Evolutionary conservation across 176 grass and related monocot species (phyloP).

Genomic region (Echinochloa phyllopogon): DNA sequence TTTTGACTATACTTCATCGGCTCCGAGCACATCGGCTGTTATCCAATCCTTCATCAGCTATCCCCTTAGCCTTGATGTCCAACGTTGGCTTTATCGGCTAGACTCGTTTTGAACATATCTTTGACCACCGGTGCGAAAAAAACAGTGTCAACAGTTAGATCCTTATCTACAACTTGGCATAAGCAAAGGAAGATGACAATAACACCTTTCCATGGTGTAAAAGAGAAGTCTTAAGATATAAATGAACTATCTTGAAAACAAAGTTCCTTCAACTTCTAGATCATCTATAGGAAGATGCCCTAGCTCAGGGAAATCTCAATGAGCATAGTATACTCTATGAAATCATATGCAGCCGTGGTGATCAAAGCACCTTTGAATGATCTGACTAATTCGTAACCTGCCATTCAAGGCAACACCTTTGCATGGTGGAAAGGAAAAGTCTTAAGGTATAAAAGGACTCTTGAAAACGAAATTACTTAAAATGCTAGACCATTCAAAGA

Average conservation of each 20-base stretch:
- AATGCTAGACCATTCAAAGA: constrained; percentile 12
- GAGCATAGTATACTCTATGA: constrained; percentile 24
- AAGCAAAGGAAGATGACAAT: background rate
- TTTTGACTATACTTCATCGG: too few relatives aligned
- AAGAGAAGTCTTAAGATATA: background rate
- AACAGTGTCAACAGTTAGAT: too few relatives aligned
- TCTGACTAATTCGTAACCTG: constrained; percentile 13
- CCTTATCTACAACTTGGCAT: background rate
- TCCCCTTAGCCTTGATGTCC: too few relatives aligned
- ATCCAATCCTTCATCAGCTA: too few relatives aligned
- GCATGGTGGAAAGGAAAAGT: background rate
- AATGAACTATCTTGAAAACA: background rate
- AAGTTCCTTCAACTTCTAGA: constrained; percentile 24
- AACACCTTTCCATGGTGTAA: background rate
- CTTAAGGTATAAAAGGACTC: background rate
- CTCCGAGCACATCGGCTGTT: too few relatives aligned
- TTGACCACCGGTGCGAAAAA: too few relatives aligned
- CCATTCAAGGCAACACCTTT: constrained; percentile 4
- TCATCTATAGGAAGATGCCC: background rate
- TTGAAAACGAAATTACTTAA: constrained; percentile 10
- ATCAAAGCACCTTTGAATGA: constrained; percentile 16
- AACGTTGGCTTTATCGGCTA: too few relatives aligned
- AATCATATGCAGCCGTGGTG: background rate
- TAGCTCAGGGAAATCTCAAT: constrained; percentile 17
- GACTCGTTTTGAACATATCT: too few relatives aligned